phyloP scores from a whole-genome alignment of 345 rosid genomes.

The Mallotus nudiflorus region DNA sequence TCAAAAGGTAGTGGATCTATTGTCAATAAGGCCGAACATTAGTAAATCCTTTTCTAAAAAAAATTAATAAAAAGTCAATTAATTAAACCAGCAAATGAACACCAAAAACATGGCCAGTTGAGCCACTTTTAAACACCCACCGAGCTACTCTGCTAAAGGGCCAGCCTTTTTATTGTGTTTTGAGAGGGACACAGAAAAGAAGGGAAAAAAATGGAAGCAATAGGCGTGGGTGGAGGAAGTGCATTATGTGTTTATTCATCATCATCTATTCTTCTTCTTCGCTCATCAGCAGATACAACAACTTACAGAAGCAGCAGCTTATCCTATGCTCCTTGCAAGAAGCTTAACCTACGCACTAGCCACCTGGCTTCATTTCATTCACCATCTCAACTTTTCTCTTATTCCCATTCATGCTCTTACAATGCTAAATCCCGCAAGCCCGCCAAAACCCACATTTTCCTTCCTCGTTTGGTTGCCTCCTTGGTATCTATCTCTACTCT shows the following conservation, averaged over 20 bases:
- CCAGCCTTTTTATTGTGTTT: no score
- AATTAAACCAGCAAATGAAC: no score
- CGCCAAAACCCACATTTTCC: conserved; percentile 59
- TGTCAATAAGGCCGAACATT: no score
- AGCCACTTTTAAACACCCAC: not conserved
- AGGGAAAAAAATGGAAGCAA: conserved; percentile 34
- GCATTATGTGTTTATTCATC: conserved; percentile 16
- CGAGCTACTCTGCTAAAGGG: no score
- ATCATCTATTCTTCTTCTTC: not conserved
- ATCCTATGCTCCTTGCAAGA: conserved; percentile 22
- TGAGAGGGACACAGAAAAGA: not conserved
- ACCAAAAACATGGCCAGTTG: no score
- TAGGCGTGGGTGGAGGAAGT: conserved; percentile 25
- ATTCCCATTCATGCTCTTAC: conserved; percentile 36
- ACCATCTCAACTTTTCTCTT: conserved; percentile 52
- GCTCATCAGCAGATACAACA: conserved; percentile 8
- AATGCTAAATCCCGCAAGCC: conserved; percentile 36
- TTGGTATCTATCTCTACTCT: conserved; percentile 41
- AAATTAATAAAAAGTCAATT: no score
- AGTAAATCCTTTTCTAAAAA: no score
- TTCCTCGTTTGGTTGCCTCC: conserved; percentile 83
- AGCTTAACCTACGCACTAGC: conserved; percentile 27
- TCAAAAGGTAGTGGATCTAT: no score
- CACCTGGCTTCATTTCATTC: conserved; percentile 52
- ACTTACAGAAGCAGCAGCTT: conserved; percentile 9